Base-by-base conservation (phyloP, 164 flowering plant species). In the Stephania japonica region DNA sequence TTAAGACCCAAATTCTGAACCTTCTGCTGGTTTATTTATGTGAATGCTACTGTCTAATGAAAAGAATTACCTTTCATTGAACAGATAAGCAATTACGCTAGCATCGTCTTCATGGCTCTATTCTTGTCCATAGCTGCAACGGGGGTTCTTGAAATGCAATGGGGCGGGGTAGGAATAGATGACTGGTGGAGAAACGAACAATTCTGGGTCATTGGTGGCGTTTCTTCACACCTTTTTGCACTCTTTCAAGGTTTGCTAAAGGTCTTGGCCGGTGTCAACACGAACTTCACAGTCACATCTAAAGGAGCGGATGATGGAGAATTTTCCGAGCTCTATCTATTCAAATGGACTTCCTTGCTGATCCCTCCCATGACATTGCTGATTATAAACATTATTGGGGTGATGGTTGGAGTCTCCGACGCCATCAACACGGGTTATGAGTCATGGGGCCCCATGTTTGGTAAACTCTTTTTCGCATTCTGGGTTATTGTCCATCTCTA, bases 171-270 rank as follows among this genome's bases (percentile, higher is more conserved):
- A 62, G 82, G 83, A 41, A 85, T 91, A 56, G 88, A 89, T 69
- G 91, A 91, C 70, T 87, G 86, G 93, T 91, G 96, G 96, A 89
- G 96, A 74, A 91, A 91, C 67, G 96, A 91, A 78, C 96, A 91
- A 81, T 91, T 91, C 53, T 91, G 96, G 96, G 93, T 91, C 26
- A 91, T 91, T 44, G 96, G 96, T 38, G 96, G 96, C 49, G 87
- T 74, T 18, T 91, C 96, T 0, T 72, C 93, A 0, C 96, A 91
- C 76, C 83, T 89, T 2, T 89, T 89, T 71, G 96, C 95, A 32
- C 88, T 90, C 66, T 79, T 89, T 76, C 95, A 89, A 61, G 96
- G 96, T 81, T 80, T 90, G 25, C 91, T 90, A 27, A 90, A 90
- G 83, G 92, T 89, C n/a, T 74, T 87, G 64, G 89, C 85, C 13